Evolutionary conservation across 352 stramenopile genomes (phyloP), one percentile per base, ranked within the genome.

Genomic region (Globisporangium uncinulatum): DNA sequence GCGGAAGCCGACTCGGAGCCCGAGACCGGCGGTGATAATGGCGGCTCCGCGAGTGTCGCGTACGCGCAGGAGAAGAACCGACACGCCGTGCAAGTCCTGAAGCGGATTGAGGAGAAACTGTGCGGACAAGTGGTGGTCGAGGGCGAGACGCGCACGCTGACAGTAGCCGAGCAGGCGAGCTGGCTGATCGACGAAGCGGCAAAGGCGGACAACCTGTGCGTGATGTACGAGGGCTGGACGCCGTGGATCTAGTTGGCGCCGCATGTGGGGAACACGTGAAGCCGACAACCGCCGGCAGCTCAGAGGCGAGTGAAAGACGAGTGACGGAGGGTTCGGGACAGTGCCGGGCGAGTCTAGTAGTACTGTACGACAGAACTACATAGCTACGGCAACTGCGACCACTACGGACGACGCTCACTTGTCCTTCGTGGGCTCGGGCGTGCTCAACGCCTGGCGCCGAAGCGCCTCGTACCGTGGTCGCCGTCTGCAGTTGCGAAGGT

Each of bases 201-300:
- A 0, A 90, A 79, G 36, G 71, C 71, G 0, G 83, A 95, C 68
- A 95, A 95, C 55, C 65, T 95, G 5, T 92, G 81, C 43, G 73
- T 89, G 51, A 95, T 95, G 85, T 95, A 95, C 59, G 85, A 95
- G 76, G 85, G 85, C 20, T 95, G 85, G 85, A 95, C 83, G 3
- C 83, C 85, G 19, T 95, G 85, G 85, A 95, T 95, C 55, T 95
- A 80, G 29, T 3, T 21, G 13, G 19, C 15, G 2, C n/a, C 9
- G 17, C 6, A n/a, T 11, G 41, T 21, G 4, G 14, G 20, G 20
- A 19, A 46, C 14, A 4, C 15, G 6, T 29, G 24, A 13, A 44
- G 13, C 10, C 39, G 39, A 19, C 34, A 39, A 15, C 14, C 24
- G 24, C 24, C 1, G 24, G 39, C 39, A 44, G 39, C 19, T 44